phyloP scores from a whole-genome alignment of 2,329 filamentous ascomycete genomes.

The Colletotrichum echinochloae region DNA sequence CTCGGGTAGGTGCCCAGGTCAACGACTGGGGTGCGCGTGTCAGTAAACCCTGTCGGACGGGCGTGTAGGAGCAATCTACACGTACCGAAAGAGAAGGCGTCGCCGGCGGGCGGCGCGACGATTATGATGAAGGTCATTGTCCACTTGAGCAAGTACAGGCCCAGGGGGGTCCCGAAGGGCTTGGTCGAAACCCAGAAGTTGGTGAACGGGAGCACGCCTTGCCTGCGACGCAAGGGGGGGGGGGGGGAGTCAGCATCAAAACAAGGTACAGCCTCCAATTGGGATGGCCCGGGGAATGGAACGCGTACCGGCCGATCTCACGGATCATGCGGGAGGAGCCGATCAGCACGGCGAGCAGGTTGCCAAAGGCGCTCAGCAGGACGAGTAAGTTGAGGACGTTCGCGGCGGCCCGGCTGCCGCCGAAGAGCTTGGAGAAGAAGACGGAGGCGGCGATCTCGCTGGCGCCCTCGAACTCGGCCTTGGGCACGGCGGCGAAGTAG shows the following conservation, averaged over 20 bases:
- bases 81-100: slow-evolving; percentile 73
- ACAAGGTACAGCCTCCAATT: not conserved
- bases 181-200: slow-evolving; percentile 72
- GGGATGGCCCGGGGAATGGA: not conserved
- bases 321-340: slow-evolving; percentile 68
- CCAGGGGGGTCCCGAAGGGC: slow-evolving; percentile 73
- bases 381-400: slow-evolving; percentile 69
- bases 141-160: slow-evolving; percentile 70
- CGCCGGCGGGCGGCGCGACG: slow-evolving; percentile 69
- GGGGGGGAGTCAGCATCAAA: not conserved
- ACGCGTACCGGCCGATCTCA: slow-evolving; percentile 64
- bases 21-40: slow-evolving; percentile 57
- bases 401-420: slow-evolving; percentile 56
- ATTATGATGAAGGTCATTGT: slow-evolving; percentile 70
- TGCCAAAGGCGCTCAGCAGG: slow-evolving; percentile 68
- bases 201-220: slow-evolving; percentile 71
- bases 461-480: slow-evolving; percentile 64
- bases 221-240: slow-evolving; percentile 45
- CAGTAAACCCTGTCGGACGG: not conserved
- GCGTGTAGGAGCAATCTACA: slow-evolving; percentile 9
- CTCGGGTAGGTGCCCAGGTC: slow-evolving; percentile 69
- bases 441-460: slow-evolving; percentile 66
- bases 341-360: slow-evolving; percentile 67
- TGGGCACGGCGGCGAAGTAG: slow-evolving; percentile 67
- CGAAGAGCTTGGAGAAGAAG: slow-evolving; percentile 71